Evolutionary conservation across 805 yeast genomes (phyloP).

Genomic region (Brettanomyces anomalus): DNA sequence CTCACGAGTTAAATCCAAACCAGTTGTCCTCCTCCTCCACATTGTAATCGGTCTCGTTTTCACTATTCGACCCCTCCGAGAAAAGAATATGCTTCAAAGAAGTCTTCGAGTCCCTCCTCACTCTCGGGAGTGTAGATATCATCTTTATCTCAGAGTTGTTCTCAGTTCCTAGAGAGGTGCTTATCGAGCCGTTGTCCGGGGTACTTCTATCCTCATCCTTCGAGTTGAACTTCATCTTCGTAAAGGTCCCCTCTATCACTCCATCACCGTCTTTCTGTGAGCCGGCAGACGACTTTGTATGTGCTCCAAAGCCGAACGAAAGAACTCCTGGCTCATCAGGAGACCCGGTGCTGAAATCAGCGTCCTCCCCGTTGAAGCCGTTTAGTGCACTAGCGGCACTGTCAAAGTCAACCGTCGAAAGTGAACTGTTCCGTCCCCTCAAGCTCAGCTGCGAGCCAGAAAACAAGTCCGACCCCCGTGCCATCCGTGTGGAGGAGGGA

Average conservation of each 20-base stretch:
- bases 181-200: too few species aligned
- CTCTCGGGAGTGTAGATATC: not conserved
- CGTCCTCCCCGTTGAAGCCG: too few species aligned
- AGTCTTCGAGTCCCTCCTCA: not conserved
- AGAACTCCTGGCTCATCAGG: slow-evolving; percentile 9
- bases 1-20: slow-evolving; percentile 1
- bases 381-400: too few species aligned
- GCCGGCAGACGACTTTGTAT: not conserved
- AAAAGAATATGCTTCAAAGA: not conserved
- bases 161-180: not conserved
- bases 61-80: too few species aligned
- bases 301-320: slow-evolving; percentile 7
- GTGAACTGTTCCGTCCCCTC: not conserved
- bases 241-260: slow-evolving; percentile 13
- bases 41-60: not conserved
- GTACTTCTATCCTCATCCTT: slow-evolving; percentile 1
- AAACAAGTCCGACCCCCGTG: not conserved
- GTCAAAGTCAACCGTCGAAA: not conserved
- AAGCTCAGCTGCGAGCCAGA: not conserved
- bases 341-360: too few species aligned
- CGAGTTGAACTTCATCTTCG: slow-evolving; percentile 8
- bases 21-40: not conserved
- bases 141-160: not conserved
- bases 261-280: not conserved
- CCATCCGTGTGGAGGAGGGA: not conserved